Evolutionary conservation across 129 eudicot genomes (phyloP).

Genomic region (Chrysanthemum lavandulifolium): DNA sequence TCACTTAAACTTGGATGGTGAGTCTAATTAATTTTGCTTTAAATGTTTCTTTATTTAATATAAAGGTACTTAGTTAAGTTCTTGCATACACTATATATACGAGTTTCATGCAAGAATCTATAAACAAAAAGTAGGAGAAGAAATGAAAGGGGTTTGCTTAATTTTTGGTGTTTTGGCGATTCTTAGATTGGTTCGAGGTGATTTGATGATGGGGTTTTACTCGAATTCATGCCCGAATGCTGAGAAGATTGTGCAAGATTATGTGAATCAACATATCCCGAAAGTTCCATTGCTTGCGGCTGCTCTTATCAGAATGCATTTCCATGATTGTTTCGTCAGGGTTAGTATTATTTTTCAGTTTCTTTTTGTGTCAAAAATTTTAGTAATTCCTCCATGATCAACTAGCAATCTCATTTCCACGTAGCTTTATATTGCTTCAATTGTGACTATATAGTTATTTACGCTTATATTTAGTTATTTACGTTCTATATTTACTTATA

Average conservation of each 20-base stretch:
- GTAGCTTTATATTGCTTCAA: too few species aligned
- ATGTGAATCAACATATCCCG: conserved; percentile 56
- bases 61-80: neutral
- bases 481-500: too few species aligned
- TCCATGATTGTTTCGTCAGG: conserved; percentile 85
- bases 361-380: neutral
- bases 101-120: neutral
- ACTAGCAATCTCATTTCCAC: too few species aligned
- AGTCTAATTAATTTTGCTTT: too few species aligned
- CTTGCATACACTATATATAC: neutral
- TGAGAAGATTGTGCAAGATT: conserved; percentile 59
- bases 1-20: neutral
- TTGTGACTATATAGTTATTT: too few species aligned
- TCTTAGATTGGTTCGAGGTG: conserved; percentile 34
- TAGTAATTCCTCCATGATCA: neutral
- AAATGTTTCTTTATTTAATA: neutral
- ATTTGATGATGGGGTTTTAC: conserved; percentile 44
- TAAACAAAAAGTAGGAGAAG: neutral
- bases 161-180: conserved; percentile 37
- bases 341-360: conserved; percentile 22
- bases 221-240: conserved; percentile 57
- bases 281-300: conserved; percentile 74
- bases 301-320: conserved; percentile 61
- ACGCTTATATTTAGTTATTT: too few species aligned
- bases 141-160: conserved; percentile 26